These are phyloP conservation scores for Diaporthe sp. DNA, from an alignment of 2,329 filamentous ascomycete genomes.

Conservation along the genomic window DNA sequence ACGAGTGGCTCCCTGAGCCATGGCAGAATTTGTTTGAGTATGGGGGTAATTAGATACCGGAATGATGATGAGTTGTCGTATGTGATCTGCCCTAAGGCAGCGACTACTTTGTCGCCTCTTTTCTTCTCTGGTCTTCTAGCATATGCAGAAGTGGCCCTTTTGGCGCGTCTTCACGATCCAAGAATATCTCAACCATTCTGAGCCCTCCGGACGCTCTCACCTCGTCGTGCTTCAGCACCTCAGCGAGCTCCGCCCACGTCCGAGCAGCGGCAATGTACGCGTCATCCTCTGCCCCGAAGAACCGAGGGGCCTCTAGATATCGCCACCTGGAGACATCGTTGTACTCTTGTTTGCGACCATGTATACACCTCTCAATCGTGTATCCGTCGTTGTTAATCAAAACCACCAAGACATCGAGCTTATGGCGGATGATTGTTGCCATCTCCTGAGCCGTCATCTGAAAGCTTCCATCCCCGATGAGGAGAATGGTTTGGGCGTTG, in stretches of 20 bases:
- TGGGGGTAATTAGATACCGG: background rate
- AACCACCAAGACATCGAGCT: slow-evolving; percentile 64
- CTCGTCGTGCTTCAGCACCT: slow-evolving; percentile 46
- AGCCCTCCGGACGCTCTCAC: background rate
- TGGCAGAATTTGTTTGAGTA: background rate
- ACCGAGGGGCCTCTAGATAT: slow-evolving; percentile 62
- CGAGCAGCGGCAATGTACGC: slow-evolving; percentile 55
- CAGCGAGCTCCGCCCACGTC: slow-evolving; percentile 61
- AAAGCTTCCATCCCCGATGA: slow-evolving; percentile 75
- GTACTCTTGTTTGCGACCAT: slow-evolving; percentile 66
- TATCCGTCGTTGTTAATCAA: slow-evolving; percentile 73
- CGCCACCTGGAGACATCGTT: slow-evolving; percentile 69
- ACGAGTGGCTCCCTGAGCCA: slow-evolving; percentile 1
- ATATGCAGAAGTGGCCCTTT: background rate
- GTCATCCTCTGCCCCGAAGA: slow-evolving; percentile 62
- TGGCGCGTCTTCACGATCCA: background rate
- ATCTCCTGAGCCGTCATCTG: slow-evolving; percentile 78
- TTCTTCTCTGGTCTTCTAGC: background rate
- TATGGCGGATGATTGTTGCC: slow-evolving; percentile 71
- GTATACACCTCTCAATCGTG: slow-evolving; percentile 70
- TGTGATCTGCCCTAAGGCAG: background rate
- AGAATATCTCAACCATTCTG: slow-evolving; percentile 4
- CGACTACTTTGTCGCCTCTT: background rate
- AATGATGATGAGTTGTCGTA: background rate
- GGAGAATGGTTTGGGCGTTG: slow-evolving; percentile 60